phyloP scores from a whole-genome alignment of 140 eudicot genomes.

The Senecio squalidus region DNA sequence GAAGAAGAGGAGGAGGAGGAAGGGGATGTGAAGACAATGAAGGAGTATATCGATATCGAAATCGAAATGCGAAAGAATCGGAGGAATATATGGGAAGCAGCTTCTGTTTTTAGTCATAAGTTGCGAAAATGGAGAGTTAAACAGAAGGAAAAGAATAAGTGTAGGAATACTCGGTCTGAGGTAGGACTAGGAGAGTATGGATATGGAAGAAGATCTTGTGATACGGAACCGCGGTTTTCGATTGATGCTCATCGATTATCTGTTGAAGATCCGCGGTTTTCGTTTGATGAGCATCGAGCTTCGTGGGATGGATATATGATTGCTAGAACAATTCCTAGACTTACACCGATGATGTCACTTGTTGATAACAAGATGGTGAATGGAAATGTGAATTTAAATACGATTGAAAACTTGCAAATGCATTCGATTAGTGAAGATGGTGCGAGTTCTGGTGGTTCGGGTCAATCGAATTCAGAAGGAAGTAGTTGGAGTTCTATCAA shows the following conservation, averaged over 20 bases:
- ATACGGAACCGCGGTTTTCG: constrained; percentile 69
- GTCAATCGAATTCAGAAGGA: constrained; percentile 53
- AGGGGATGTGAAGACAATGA: constrained; percentile 75
- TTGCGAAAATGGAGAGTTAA: constrained; percentile 69
- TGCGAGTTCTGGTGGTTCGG: constrained; percentile 57
- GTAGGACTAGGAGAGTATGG: constrained; percentile 44
- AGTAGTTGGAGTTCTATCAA: constrained; percentile 75
- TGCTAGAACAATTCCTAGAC: constrained; percentile 69
- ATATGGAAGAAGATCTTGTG: constrained; percentile 74
- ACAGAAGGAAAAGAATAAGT: constrained; percentile 37
- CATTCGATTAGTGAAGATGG: constrained; percentile 61
- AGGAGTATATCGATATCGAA: constrained; percentile 77
- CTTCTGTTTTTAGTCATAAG: constrained; percentile 73
- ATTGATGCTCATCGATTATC: constrained; percentile 65
- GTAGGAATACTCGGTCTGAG: constrained; percentile 44
- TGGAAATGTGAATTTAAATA: constrained; percentile 10
- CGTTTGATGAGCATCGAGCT: constrained; percentile 76
- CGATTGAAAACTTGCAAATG: constrained; percentile 59
- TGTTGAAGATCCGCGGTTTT: constrained; percentile 35
- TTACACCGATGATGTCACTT: constrained; percentile 66
- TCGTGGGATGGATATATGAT: constrained; percentile 94
- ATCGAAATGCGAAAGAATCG: constrained; percentile 28
- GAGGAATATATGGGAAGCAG: constrained; percentile 51
- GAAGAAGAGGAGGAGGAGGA: constrained; percentile 29
- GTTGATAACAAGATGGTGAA: constrained; percentile 58